Evolutionary conservation across 2,329 filamentous ascomycete genomes (phyloP).

Genomic region (Fragosphaeria purpurea): DNA sequence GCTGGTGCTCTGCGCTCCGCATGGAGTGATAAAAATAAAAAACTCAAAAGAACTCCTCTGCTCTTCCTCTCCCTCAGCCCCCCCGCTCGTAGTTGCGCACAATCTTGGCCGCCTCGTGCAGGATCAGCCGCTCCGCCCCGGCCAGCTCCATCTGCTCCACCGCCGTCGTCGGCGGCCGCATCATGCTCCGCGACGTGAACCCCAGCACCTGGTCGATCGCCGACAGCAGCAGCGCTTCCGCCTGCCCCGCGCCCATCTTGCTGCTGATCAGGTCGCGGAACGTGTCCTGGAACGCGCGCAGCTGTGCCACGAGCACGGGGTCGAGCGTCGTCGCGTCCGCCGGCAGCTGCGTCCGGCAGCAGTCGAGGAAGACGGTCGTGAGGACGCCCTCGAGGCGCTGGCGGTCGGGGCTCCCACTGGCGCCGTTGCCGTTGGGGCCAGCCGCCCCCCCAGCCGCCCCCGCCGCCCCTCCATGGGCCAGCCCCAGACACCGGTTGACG

Average conservation of each 20-base stretch:
- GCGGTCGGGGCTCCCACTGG: slow-evolving; percentile 25
- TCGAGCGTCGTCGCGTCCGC: slow-evolving; percentile 15
- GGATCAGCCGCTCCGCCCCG: slow-evolving; percentile 22
- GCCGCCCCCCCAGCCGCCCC: too few relatives aligned
- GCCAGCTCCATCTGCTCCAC: slow-evolving; percentile 19
- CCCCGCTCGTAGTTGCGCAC: slow-evolving; percentile 16
- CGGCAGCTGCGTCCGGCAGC: neutral
- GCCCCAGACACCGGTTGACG: slow-evolving; percentile 39
- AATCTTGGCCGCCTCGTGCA: slow-evolving; percentile 17
- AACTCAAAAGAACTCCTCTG: neutral
- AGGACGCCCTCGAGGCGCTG: slow-evolving; percentile 38
- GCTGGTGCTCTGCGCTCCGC: too few relatives aligned
- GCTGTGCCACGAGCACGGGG: slow-evolving; percentile 29
- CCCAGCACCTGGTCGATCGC: slow-evolving; percentile 42
- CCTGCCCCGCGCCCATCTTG: slow-evolving; percentile 29
- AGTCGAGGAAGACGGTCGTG: slow-evolving; percentile 29
- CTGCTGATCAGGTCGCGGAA: slow-evolving; percentile 32
- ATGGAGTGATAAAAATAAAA: neutral
- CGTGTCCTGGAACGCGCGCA: slow-evolving; percentile 36
- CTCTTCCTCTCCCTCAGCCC: neutral
- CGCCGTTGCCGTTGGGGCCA: slow-evolving; percentile 12
- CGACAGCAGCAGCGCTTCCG: slow-evolving; percentile 38
- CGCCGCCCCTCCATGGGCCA: slow-evolving; percentile 21
- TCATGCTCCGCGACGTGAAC: slow-evolving; percentile 32
- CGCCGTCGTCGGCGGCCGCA: slow-evolving; percentile 17